Evolutionary conservation across 2,329 filamentous ascomycete genomes (phyloP), one percentile per base, ranked within the genome.

Genomic region (Pseudogymnoascus sp.): DNA sequence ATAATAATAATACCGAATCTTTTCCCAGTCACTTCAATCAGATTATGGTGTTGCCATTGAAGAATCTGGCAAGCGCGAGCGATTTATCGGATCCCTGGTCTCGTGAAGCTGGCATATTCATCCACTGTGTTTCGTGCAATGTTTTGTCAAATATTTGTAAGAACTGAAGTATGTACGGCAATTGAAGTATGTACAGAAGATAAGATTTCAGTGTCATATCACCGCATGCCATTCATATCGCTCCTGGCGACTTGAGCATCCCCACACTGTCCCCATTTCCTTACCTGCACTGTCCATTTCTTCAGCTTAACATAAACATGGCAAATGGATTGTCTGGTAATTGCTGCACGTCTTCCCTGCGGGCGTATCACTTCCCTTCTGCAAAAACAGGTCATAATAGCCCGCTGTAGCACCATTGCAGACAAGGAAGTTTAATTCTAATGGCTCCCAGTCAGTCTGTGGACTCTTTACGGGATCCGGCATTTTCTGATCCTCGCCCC

Each of bases 301-400:
- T 16, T 8, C 50, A 18, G 50, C 25, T 56, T 56, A 56, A 56
- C 50, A 56, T 34, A 56, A 34, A 28, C 50, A 56, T 25, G 50
- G 81, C 68, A 83, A 70, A 72, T 84, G 82, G 63, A 84, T 73
- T 28, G 79, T 82, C 74, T 83, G 80, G 64, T 79, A 82, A 69
- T 83, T 83, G 67, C 78, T 83, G 67, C 81, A 84, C 4, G 75
- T 79, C 71, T 74, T 75, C 1, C 79, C 81, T 61, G 75, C 77
- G 1, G 81, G 81, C 37, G 73, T 74, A 40, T 81, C 79, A 59
- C 76, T 80, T 1, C 81, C 81, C 1, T 79, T 83, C 72, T 84
- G 81, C 53, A 84, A 71, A 66, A 78, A 84, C 12, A 83, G 67
- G 71, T 81, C 78, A 72, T 79, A 83, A 60, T 80, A 82, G 12